Conservation (phyloP, 345 rosid species). For the Moricandia moricandioides region DNA sequence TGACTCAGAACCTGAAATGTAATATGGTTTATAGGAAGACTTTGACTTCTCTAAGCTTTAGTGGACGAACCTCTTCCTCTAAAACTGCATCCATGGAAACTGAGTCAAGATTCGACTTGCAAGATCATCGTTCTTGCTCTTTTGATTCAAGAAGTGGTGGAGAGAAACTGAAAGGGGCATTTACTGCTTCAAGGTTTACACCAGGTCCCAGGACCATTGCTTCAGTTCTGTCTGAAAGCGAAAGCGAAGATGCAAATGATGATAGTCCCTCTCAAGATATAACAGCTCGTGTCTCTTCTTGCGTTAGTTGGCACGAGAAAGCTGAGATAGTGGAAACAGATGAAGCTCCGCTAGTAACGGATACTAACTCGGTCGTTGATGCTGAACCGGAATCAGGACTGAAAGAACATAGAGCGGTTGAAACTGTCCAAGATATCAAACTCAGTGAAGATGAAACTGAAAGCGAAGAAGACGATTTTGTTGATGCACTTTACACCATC, state of each 20-base stretch:
- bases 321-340: constrained; percentile 53
- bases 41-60: constrained; percentile 29
- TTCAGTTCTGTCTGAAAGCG: constrained; percentile 45
- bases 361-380: neutral
- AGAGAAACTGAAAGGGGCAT: constrained; percentile 46
- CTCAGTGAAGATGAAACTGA: constrained; percentile 50
- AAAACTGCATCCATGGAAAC: constrained; percentile 18
- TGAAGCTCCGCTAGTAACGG: constrained; percentile 29
- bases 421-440: constrained; percentile 46
- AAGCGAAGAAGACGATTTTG: constrained; percentile 69
- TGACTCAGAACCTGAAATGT: neutral
- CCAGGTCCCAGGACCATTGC: constrained; percentile 41
- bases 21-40: constrained; percentile 19
- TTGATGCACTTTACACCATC: constrained; percentile 91
- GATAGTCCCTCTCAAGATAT: constrained; percentile 46
- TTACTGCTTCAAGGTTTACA: constrained; percentile 39
- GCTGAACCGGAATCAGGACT: constrained; percentile 26
- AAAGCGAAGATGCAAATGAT: constrained; percentile 39
- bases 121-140: constrained; percentile 45
- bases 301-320: constrained; percentile 75
- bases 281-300: constrained; percentile 43
- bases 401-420: constrained; percentile 47
- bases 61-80: constrained; percentile 30
- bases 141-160: constrained; percentile 64
- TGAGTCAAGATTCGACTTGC: constrained; percentile 15